phyloP scores from a whole-genome alignment of 2,329 filamentous ascomycete genomes.

The Fusarium temperatum region DNA sequence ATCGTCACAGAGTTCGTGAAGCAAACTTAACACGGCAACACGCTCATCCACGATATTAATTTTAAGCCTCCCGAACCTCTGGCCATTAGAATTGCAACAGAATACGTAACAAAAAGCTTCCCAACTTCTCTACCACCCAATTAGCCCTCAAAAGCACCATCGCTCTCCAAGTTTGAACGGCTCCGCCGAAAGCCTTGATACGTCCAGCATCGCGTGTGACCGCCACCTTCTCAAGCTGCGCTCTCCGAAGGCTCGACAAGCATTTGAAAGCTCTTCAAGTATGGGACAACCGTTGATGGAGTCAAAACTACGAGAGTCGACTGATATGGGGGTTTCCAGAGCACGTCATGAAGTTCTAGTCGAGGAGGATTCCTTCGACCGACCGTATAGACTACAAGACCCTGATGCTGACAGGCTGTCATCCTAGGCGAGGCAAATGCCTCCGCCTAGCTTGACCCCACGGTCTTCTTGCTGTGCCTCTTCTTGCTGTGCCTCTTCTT shows the following conservation, averaged over 20 bases:
- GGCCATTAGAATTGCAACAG: fast-evolving
- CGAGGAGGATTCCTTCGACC: conserved; percentile 4
- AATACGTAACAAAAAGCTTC: conserved; percentile 16
- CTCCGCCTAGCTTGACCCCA: too few relatives aligned
- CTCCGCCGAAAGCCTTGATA: conserved; percentile 7
- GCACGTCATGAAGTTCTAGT: conserved; percentile 42
- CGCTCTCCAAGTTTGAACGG: background rate
- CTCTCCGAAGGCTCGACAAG: background rate
- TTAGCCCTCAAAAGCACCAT: background rate
- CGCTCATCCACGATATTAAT: background rate
- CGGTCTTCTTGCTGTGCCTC: too few relatives aligned
- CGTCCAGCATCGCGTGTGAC: background rate
- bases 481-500: too few relatives aligned
- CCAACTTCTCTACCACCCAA: conserved; percentile 1
- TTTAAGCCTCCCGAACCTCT: fast-evolving
- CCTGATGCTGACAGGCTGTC: too few relatives aligned
- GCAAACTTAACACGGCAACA: background rate
- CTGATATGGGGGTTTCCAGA: conserved; percentile 34
- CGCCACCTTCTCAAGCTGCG: background rate
- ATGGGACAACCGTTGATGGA: background rate
- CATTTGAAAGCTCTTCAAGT: conserved; percentile 3
- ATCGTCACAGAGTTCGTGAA: background rate
- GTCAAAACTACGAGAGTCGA: conserved; percentile 21
- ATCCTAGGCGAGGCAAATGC: too few relatives aligned
- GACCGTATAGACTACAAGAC: too few relatives aligned